Conservation (phyloP, 805 yeast genomes). For the Komagataella kurtzmanii region DNA sequence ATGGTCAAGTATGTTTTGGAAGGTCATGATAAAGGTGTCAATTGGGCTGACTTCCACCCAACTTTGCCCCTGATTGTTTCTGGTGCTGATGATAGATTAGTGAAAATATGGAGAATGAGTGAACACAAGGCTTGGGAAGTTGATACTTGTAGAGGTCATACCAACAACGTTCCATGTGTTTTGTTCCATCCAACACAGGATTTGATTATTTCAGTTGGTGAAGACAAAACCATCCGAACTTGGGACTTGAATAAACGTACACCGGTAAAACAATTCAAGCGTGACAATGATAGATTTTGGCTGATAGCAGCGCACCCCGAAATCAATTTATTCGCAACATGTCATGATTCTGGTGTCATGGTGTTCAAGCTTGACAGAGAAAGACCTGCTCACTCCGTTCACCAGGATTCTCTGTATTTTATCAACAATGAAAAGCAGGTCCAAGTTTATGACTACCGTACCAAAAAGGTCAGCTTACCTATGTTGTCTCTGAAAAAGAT, state of each 20-base stretch:
- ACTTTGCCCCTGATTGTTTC: constrained; percentile 89
- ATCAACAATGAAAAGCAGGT: constrained; percentile 80
- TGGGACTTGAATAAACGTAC: constrained; percentile 95
- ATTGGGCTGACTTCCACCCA: constrained; percentile 98
- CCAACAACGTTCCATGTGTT: constrained; percentile 81
- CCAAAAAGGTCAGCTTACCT: constrained; percentile 57
- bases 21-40: constrained; percentile 97
- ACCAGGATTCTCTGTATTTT: constrained; percentile 62
- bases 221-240: constrained; percentile 89
- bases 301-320: constrained; percentile 77
- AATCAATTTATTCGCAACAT: constrained; percentile 88
- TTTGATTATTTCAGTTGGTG: constrained; percentile 83
- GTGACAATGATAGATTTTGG: constrained; percentile 95
- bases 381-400: constrained; percentile 76
- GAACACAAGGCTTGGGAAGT: constrained; percentile 99
- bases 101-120: constrained; percentile 95
- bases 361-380: constrained; percentile 95
- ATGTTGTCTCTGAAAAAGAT: constrained; percentile 73
- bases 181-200: constrained; percentile 91
- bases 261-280: constrained; percentile 85
- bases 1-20: constrained; percentile 91
- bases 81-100: constrained; percentile 91
- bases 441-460: constrained; percentile 60
- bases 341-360: constrained; percentile 96
- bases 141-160: constrained; percentile 96